Conservation (phyloP, 768 basidiomycete species). For the Trametes coccinea region DNA sequence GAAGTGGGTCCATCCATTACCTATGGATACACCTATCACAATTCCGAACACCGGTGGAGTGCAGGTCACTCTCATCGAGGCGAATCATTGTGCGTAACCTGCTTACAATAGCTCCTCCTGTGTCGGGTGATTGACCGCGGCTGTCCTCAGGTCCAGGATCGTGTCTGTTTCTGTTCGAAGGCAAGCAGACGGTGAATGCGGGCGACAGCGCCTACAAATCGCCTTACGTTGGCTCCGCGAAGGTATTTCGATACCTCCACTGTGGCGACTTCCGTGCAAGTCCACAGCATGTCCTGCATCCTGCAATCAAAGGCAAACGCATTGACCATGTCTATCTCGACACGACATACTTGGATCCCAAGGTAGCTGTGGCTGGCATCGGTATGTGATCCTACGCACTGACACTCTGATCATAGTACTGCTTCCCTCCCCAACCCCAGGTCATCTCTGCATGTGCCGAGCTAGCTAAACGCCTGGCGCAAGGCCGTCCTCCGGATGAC, state of each 20-base stretch:
- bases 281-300: conserved; percentile 84
- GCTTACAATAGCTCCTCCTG: neutral
- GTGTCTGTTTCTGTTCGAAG: conserved; percentile 91
- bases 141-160: conserved; percentile 70
- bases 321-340: conserved; percentile 93
- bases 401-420: conserved; percentile 55
- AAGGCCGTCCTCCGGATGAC: conserved; percentile 38
- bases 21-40: conserved; percentile 71
- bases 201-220: conserved; percentile 82
- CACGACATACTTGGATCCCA: conserved; percentile 93
- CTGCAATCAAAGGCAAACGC: conserved; percentile 74
- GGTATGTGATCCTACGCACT: neutral
- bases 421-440: conserved; percentile 92
- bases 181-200: conserved; percentile 83
- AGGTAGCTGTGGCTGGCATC: conserved; percentile 37
- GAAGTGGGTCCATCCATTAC: conserved; percentile 87
- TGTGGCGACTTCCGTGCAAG: conserved; percentile 94
- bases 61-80: conserved; percentile 90
- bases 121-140: too few species aligned
- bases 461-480: conserved; percentile 61
- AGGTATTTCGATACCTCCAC: conserved; percentile 85
- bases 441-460: conserved; percentile 93
- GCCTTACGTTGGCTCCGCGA: conserved; percentile 64
- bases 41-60: conserved; percentile 87
- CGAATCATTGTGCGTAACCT: conserved; percentile 77